Base-by-base conservation (phyloP, 768 basidiomycete genomes). In the Leucogyrophana mollusca region DNA sequence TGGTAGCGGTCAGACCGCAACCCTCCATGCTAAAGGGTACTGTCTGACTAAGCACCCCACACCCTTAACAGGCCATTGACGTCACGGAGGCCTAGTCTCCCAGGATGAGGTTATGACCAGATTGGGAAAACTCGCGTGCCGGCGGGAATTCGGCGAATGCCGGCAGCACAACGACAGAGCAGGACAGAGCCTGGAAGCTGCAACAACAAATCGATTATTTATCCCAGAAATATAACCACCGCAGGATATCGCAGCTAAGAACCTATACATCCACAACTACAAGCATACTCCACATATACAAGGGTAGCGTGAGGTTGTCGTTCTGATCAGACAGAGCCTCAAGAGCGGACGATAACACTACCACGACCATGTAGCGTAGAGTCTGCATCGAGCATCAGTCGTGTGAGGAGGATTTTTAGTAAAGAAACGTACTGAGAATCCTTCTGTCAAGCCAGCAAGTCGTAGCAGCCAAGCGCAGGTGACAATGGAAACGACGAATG, bases 261-360 rank as follows among this genome's bases (percentile, higher is more conserved):
- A 22, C 17, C 53, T 45, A 55, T 46, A 76, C 70, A 43, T 70
- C 73, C 6, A 76, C 72, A 40, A 93, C 67, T 24, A 85, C 83
- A 25, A 93, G 72, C 69, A 92, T 73, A 60, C 89, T 87, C 93
- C 94, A 99, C 73, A 94, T 84, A 65, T 87, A 98, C 66, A 98
- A 69, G n/a, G 96, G 95, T 51, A 99, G 73, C 34, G 90, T 92
- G 54, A 99, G 74, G 68, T 99, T 99, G 69, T 99, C 96, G 67
- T 98, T 98, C 69, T 99, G 96, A 60, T 87, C 86, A 16, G 91
- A 92, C 46, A 94, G 67, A 13, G 93, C 96, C 69, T 99, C 96
- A 53, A 98, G 74, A 34, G 90, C 63, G 3, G 83, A 82, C 4
- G 88, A 75, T 34, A 88, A 60, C n/a, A 68, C 64, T 22, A 84